phyloP scores from a whole-genome alignment of 179 eudicot species.

The Spinacia oleracea region DNA sequence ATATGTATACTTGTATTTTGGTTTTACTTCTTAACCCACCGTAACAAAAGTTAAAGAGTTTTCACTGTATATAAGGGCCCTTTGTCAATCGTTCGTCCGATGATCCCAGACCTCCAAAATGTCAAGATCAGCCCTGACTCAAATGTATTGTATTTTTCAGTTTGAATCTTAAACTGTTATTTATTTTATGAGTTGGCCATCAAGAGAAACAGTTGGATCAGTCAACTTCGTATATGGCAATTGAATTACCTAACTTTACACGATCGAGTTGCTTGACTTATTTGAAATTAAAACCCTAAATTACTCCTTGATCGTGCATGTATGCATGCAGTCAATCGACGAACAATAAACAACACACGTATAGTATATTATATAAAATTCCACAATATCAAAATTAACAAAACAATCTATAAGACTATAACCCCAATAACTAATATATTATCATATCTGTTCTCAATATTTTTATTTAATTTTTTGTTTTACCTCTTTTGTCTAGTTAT shows the following conservation, averaged over 20 bases:
- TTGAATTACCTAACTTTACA: slow-evolving; percentile 10
- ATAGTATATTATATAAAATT: background rate
- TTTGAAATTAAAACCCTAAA: background rate
- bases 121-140: no score
- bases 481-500: slow-evolving; percentile 1
- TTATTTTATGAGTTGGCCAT: no score
- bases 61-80: no score
- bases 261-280: background rate
- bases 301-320: background rate
- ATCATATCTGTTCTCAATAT: background rate
- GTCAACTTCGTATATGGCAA: background rate
- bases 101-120: no score
- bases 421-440: slow-evolving; percentile 6
- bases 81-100: no score
- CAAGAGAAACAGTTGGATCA: background rate
- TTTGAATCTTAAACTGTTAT: no score
- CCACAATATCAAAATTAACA: background rate
- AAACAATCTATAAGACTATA: background rate
- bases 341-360: slow-evolving; percentile 1
- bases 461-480: background rate
- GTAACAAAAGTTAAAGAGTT: no score
- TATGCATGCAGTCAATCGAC: slow-evolving; percentile 1
- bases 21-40: no score
- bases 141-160: no score
- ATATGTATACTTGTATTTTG: no score